phyloP scores from a whole-genome alignment of 768 basidiomycete genomes.

The Lactifluus pinguis region DNA sequence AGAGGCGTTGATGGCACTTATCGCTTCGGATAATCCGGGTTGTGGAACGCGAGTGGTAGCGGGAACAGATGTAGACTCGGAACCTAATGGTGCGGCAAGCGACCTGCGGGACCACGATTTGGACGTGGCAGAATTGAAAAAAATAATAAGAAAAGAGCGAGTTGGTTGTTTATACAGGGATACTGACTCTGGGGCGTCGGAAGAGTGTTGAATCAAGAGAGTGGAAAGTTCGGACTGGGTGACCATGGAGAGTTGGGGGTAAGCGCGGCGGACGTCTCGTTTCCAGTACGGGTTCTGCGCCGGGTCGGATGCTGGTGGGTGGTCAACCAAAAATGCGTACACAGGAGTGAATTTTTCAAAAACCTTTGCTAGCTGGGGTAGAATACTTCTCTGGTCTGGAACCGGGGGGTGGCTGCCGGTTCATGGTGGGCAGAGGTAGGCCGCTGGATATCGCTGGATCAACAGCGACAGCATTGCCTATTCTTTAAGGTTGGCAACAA shows the following conservation, averaged over 20 bases:
- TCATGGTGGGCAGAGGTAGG: slow-evolving; percentile 61
- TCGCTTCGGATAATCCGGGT: slow-evolving; percentile 64
- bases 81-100: slow-evolving; percentile 43
- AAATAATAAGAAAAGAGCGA: too few species aligned
- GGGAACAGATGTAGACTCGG: slow-evolving; percentile 36
- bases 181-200: slow-evolving; percentile 46
- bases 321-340: slow-evolving; percentile 11
- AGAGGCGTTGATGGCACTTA: slow-evolving; percentile 50
- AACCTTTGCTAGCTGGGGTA: slow-evolving; percentile 84
- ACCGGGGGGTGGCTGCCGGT: slow-evolving; percentile 83
- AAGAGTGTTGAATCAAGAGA: slow-evolving; percentile 76
- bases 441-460: slow-evolving; percentile 90
- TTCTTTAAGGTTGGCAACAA: background rate
- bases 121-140: background rate
- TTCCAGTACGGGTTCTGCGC: slow-evolving; percentile 95
- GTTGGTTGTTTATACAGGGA: background rate
- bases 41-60: slow-evolving; percentile 33
- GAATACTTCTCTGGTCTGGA: slow-evolving; percentile 80
- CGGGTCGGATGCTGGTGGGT: slow-evolving; percentile 65
- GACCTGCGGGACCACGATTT: slow-evolving; percentile 32
- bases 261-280: slow-evolving; percentile 85
- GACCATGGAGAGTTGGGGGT: slow-evolving; percentile 85
- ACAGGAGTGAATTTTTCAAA: slow-evolving; percentile 16
- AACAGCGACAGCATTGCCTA: slow-evolving; percentile 76
- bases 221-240: slow-evolving; percentile 76